A percentile compares a stretch with the other conserved stretches of the same genome.
These are phyloP conservation scores for Kodamaea ohmeri DNA, from an alignment of 1,139 yeast species.

Conservation along the genomic window DNA sequence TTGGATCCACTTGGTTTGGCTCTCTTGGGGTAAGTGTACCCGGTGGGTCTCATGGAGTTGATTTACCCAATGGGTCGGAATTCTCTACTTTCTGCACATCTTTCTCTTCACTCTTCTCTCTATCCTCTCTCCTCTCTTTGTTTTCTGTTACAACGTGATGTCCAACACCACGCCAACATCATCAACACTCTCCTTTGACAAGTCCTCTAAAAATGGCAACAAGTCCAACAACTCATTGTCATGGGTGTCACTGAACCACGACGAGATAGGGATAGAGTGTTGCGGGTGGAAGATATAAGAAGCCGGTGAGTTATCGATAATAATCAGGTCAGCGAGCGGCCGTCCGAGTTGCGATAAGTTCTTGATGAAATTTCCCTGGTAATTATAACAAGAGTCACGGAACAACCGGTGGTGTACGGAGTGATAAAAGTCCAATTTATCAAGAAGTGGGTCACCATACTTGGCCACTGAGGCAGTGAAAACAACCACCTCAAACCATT, in stretches of 20 bases:
- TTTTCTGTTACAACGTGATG: slow-evolving; percentile 45
- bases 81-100: too few species aligned
- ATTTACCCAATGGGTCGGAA: too few species aligned
- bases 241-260: slow-evolving; percentile 98
- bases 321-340: slow-evolving; percentile 79
- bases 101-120: too few species aligned
- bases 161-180: slow-evolving; percentile 86
- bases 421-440: slow-evolving; percentile 72
- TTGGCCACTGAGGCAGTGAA: slow-evolving; percentile 94
- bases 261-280: slow-evolving; percentile 95
- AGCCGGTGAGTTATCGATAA: slow-evolving; percentile 96
- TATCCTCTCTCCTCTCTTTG: too few species aligned
- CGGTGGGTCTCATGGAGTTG: too few species aligned
- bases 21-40: too few species aligned
- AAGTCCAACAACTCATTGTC: slow-evolving; percentile 92
- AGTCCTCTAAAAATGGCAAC: slow-evolving; percentile 85
- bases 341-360: slow-evolving; percentile 92
- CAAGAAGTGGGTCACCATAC: slow-evolving; percentile 93
- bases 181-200: slow-evolving; percentile 64
- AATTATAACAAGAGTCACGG: slow-evolving; percentile 65
- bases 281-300: slow-evolving; percentile 96
- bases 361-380: slow-evolving; percentile 91
- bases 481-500: slow-evolving; percentile 89
- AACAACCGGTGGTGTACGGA: slow-evolving; percentile 88
- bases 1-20: too few species aligned